Evolutionary conservation across 306 rosid species (phyloP), one percentile per base, ranked within the genome.

Genomic region (Carpinus fangiana): DNA sequence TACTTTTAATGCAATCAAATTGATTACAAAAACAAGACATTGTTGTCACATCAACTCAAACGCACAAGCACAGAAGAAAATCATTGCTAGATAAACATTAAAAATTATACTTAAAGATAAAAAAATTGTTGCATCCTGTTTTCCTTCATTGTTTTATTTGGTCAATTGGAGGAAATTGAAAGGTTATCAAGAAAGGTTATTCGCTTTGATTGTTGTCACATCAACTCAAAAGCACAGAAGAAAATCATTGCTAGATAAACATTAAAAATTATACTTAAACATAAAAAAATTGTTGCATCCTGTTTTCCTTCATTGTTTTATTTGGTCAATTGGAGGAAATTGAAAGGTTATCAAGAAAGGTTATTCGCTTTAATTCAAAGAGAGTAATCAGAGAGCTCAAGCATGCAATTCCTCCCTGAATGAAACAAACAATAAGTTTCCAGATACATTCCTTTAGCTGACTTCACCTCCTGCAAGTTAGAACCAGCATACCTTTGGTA

Each of bases 151-250:
- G 14, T 28, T 28, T 61, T 28, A 26, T 26, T 8, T 3, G 5
- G 36, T 59, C 31, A 59, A 23, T 4, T 23, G 16, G 21, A 59
- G 66, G 36, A 59, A 8, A 18, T 5, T 16, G 59, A 54, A 5
- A 61, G 41, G 17, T 61, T 61, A 28, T 28, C 68, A 61, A 61
- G 66, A 17, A 64, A 64, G 47, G n/a, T n/a, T n/a, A n/a, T n/a
- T n/a, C n/a, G n/a, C n/a, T n/a, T n/a, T n/a, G n/a, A 47, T 47
- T 21, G 62, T 26, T 66, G 23, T 66, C 72, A 66, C 50, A 34
- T 38, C 75, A 5, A 43, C 41, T 70, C 31, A 55, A 17, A 14
- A n/a, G n/a, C n/a, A n/a, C n/a, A n/a, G n/a, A n/a, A n/a, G n/a
- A n/a, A n/a, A n/a, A n/a, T n/a, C 2, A 34, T 7, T 18, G 31